Base-by-base conservation (phyloP, 768 basidiomycete genomes). In the Pleurotus ostreatus region DNA sequence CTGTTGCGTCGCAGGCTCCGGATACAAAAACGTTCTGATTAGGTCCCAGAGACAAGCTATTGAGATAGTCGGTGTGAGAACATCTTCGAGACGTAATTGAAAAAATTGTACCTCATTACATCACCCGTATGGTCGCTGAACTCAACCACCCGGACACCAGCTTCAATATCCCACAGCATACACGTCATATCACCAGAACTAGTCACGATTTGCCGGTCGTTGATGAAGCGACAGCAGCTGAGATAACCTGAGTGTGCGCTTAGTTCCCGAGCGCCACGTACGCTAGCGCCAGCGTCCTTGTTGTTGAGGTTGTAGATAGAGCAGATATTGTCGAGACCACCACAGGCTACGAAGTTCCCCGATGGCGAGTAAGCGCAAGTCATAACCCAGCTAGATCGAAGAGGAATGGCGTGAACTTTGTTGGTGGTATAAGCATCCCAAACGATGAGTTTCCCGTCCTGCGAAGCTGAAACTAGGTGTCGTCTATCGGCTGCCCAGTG, bases 341-440 rank as follows among this genome's bases (percentile, higher is more conserved):
- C 96, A 64, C 97, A 98, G 37, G 97, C 97, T 60, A 99, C 97
- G 62, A 91, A 97, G 71, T 92, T 95, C 49, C 97, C 96, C 15
- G 92, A 92, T 4, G 97, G 96, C 18, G 97, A 88, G 74, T 98
- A 98, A 49, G 96, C 96, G 70, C 96, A 99, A 51, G 96, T 99
- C 96, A 99, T 99, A 74, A 99, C 96, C 96, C 96, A 99, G 68
- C 92, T 94, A 46, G 94, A 97, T 52, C 96, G 88, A 46, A 99
- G 78, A 49, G 96, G 96, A 70, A 99, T 99, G 63, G 96, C 96
- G 68, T 99, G 97, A 58, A 99, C 96, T 78, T 99, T 99, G 83
- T 99, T 99, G 57, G 95, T 97, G n/a, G 96, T 98, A 74, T 98
- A 98, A 49, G 96, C 96, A 72, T 99, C 96, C 96, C 96, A 99